Base-by-base conservation (phyloP, 2,329 filamentous ascomycete species). In the Xylariaceae sp. region DNA sequence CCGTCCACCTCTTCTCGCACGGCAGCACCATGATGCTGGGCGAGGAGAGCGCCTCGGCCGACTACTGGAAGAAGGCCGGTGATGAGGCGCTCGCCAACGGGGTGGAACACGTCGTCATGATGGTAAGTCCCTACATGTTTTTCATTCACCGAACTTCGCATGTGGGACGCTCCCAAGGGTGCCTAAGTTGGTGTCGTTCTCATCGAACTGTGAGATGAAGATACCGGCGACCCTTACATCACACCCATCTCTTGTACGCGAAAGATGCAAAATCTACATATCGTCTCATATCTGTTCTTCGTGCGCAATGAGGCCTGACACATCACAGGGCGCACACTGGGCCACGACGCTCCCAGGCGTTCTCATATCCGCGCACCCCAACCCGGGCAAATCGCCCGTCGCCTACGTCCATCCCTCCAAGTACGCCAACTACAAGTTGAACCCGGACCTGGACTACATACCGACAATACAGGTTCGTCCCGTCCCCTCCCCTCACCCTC, bases 21-120 rank as follows among this genome's bases (percentile, higher is more conserved):
- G 81, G 82, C 55, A 83, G 79, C 12, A 85, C 81, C 30, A 84
- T 83, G 79, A 85, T 85, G 81, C 64, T 85, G 12, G 81, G 80
- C 28, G 81, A 85, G 54, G 73, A 82, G 51, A 78, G 74, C 12
- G 59, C 65, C 2, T 81, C 79, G 1, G 79, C 79, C 9, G 68
- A 71, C 16, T 85, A 83, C 62, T 85, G 81, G 82, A 81, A 82
- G 56, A 68, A 73, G 47, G 77, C 74, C 51, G 81, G 82, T 36
- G 78, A 84, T 48, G 76, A 77, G 45, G 81, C 81, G 3, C 69
- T 83, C 4, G 71, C 69, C 4, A 63, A 78, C 44, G 71, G 71
- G 12, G 70, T 85, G 59, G 78, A 83, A 59, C 76, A 79, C 30
- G 65, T 85, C 3, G 65, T 85, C 26, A 82, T 85, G 56, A 85